Percentiles rank a stretch among this genome's conserved stretches.
These are phyloP conservation scores for Trichoderma atroviride DNA, from an alignment of 2,329 filamentous ascomycete species.

Conservation along the genomic window DNA sequence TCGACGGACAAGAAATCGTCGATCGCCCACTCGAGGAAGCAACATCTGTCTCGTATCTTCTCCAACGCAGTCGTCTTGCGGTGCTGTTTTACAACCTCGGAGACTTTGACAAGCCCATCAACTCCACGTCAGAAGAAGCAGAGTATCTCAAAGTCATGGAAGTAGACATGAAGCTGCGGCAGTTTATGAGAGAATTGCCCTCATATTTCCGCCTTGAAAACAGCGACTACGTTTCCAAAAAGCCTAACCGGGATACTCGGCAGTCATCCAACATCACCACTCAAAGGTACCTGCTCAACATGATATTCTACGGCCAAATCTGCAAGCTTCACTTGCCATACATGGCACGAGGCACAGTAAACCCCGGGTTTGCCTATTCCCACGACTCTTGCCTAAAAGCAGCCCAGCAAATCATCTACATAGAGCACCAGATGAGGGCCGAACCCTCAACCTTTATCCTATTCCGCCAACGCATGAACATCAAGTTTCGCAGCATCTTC, in stretches of 20 bases:
- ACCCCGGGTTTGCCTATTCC: conserved; percentile 40
- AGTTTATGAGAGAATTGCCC: conserved; percentile 37
- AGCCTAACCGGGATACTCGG: conserved; percentile 32
- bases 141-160: conserved; percentile 40
- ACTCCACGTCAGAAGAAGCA: conserved; percentile 36
- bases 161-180: conserved; percentile 38
- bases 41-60: conserved; percentile 43
- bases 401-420: conserved; percentile 38
- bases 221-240: conserved; percentile 27
- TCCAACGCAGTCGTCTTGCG: conserved; percentile 43
- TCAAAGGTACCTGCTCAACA: conserved; percentile 40
- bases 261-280: conserved; percentile 34
- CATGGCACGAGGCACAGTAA: conserved; percentile 39
- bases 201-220: conserved; percentile 35
- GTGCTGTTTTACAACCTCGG: conserved; percentile 40
- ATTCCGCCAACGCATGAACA: conserved; percentile 37
- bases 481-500: conserved; percentile 41
- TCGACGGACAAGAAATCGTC: conserved; percentile 36
- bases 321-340: conserved; percentile 43
- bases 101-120: conserved; percentile 38
- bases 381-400: conserved; percentile 39
- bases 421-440: conserved; percentile 35
- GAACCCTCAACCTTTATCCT: conserved; percentile 35
- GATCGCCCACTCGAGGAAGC: conserved; percentile 37
- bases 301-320: conserved; percentile 41